Base-by-base conservation (phyloP, 179 eudicot genomes). In the Pouteria campechiana region DNA sequence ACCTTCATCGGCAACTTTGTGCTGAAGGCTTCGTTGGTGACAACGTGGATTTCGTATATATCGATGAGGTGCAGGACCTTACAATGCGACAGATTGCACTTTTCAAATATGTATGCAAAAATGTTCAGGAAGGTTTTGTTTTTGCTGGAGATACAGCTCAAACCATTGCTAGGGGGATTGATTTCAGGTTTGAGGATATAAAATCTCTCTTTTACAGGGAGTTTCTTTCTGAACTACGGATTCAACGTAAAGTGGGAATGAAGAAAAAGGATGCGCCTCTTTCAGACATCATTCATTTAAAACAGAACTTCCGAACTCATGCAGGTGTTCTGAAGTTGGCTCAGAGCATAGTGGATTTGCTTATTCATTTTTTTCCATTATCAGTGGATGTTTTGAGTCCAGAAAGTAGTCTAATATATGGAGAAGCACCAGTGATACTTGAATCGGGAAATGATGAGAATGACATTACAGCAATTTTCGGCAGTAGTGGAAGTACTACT, bases 141-240 rank as follows among this genome's bases (percentile, higher is more conserved):
- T 63, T 72, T 48, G 57, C 78, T 10, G 78, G 78, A 29, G 78
- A 72, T 41, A 72, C 73, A 0, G 78, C 78, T 16, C 78, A 72
- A 15, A 67, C 78, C 6, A 72, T 72, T 4, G 78, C 78, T 20
- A 54, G 46, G 37, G 78, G 78, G 3, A 57, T 72, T 31, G 60
- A 67, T 43, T 72, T 72, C 15, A 42, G 73, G 17, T 72, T 72
- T 28, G 57, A 72, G 27, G 78, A 72, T 39, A 44, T 72, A 18
- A 37, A 60, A 32, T 51, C 57, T 44, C 41, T 72, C n/a, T 72
- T 58, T 38, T 72, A 47, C 41, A 58, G 42, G 10, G 57, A 61
- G 48, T 59, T 72, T 40, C 6, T 63, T 14, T 40, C 7, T 9
- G 25, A 20, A 24, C 17, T 4, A 14, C 35, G 17, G 37, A 39